A percentile compares a stretch with the other conserved stretches of the same genome.
These are phyloP conservation scores for Bisporella sp. DNA, from an alignment of 2,329 filamentous ascomycete genomes.

Conservation along the genomic window DNA sequence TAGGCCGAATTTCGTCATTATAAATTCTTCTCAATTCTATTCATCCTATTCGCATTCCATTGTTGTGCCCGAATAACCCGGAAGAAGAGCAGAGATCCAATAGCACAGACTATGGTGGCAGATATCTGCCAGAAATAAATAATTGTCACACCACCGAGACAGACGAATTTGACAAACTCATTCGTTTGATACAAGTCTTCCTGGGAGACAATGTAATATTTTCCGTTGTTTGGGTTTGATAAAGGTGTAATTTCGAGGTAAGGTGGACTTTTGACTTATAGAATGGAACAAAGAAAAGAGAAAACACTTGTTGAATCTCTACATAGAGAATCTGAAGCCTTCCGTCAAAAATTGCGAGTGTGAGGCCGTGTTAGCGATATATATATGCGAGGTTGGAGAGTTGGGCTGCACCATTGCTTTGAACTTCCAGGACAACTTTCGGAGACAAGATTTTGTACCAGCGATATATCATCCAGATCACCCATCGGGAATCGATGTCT, in stretches of 20 bases:
- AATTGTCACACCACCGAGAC: constrained; percentile 50
- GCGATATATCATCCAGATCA: constrained; percentile 64
- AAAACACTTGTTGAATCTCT: constrained; percentile 66
- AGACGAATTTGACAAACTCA: constrained; percentile 67
- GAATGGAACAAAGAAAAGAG: constrained; percentile 70
- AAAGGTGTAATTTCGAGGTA: constrained; percentile 60
- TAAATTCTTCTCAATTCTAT: no score
- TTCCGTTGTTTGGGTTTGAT: constrained; percentile 32
- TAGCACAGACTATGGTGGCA: constrained; percentile 56
- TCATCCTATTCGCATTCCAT: constrained; percentile 20
- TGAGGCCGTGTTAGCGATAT: neutral
- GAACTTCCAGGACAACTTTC: constrained; percentile 58
- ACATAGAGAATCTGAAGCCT: constrained; percentile 60
- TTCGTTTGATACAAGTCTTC: constrained; percentile 77
- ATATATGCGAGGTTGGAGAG: neutral
- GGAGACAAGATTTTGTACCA: constrained; percentile 85
- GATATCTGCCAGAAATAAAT: constrained; percentile 58
- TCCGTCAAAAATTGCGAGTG: neutral
- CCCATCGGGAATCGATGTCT: constrained; percentile 52
- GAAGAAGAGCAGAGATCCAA: constrained; percentile 45
- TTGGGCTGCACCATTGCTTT: constrained; percentile 44
- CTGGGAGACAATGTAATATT: constrained; percentile 69
- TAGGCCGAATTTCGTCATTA: no score
- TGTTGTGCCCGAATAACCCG: constrained; percentile 46
- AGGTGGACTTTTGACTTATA: constrained; percentile 62